Base-by-base conservation (phyloP, 2,329 filamentous ascomycete genomes). In the Exophiala phaeomuriformis region DNA sequence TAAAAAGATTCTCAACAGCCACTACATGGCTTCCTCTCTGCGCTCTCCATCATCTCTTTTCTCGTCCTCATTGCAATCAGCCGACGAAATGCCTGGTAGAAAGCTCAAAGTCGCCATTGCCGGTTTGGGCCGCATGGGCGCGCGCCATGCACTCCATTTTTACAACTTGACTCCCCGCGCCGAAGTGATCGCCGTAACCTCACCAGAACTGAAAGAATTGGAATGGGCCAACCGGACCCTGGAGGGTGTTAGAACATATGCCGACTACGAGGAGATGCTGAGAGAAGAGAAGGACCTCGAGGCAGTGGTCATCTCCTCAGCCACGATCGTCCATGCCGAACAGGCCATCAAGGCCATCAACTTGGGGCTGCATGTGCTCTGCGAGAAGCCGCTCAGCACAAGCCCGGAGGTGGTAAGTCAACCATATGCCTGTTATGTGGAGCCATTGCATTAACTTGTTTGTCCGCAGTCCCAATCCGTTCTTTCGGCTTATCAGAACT, bases 271-370 rank as follows among this genome's bases (percentile, higher is more conserved):
- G 45, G 72, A 78, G 54, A 78, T 82, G 77, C 70, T 82, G 49
- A 72, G 74, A 65, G 76, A 80, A 55, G 69, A 74, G 56, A 57
- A 56, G 19, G 77, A 76, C 8, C 65, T 81, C 1, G 72, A 80
- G 62, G 79, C 79, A 1, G 76, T 82, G 1, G 73, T 80, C 27
- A 69, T 82, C 30, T 75, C 77, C 1, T 77, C 76, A 3, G 76
- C 76, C 10, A 82, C 79, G 1, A 75, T 73, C 1, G 75, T 76
- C 30, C 79, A 82, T 58, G 77, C 78, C 2, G 74, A 80, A 58
- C 76, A 82, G 62, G 73, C 77, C 2, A 79, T 80, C 68, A 75
- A 77, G 63, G 78, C 78, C 7, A 80, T 82, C 51, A 65, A 76
- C 40, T 72, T 72, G 2, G 72, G 74, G 43, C 75, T 76, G 65